A percentile compares a stretch with the other conserved stretches of the same genome.
These are phyloP conservation scores for Xylaria grammica DNA, from an alignment of 495 filamentous ascomycete species.

Conservation along the genomic window DNA sequence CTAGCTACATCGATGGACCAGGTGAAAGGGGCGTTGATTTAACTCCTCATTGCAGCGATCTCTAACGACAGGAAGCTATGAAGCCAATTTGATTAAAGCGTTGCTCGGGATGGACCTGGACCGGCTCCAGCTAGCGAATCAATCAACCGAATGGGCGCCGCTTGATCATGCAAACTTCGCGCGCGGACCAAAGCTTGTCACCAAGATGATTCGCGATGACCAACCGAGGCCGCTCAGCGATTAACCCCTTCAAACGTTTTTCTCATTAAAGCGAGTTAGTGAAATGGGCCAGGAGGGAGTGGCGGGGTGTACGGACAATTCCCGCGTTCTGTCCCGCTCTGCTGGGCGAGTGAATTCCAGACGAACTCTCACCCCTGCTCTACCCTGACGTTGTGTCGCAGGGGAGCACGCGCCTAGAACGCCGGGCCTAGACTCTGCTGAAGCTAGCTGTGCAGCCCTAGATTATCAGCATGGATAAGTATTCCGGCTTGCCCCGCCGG, in stretches of 20 bases:
- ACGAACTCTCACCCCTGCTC: conserved; percentile 1
- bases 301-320: background rate
- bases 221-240: conserved; percentile 7
- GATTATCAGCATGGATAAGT: background rate
- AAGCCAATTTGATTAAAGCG: conserved; percentile 12
- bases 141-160: background rate
- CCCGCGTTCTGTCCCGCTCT: conserved; percentile 4
- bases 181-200: background rate
- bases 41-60: background rate
- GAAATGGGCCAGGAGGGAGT: background rate
- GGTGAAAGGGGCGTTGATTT: background rate
- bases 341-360: conserved; percentile 8
- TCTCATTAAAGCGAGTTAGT: conserved; percentile 17
- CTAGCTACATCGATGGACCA: background rate
- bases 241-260: conserved; percentile 17
- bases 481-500: background rate
- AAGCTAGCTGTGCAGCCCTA: conserved; percentile 14
- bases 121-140: conserved; percentile 3
- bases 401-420: conserved; percentile 19
- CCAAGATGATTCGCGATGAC: background rate
- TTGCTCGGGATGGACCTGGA: conserved; percentile 2
- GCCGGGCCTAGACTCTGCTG: conserved; percentile 17
- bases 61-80: background rate
- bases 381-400: conserved; percentile 17
- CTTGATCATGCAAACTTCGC: conserved; percentile 15